A percentile compares a stretch with the other conserved stretches of the same genome.
These are phyloP conservation scores for Pyrus bretschneideri DNA, from an alignment of 306 rosid species.

Conservation along the genomic window DNA sequence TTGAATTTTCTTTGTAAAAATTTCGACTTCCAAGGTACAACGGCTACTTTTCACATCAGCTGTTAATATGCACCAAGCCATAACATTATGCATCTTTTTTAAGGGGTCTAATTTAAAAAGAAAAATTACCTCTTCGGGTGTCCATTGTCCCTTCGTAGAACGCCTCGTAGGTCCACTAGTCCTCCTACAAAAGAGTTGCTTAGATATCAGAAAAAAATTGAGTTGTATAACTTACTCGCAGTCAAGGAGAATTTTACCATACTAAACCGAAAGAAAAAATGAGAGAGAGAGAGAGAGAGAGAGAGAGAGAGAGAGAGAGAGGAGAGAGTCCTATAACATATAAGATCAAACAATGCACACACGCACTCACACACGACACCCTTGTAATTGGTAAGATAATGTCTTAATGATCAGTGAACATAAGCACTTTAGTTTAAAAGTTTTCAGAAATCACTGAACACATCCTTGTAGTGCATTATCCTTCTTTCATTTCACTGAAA, in stretches of 20 bases:
- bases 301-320: not conserved
- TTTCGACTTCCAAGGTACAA: not conserved
- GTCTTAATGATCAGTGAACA: not conserved
- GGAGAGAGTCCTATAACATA: not conserved
- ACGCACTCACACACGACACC: not conserved
- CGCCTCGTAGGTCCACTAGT: conserved; percentile 99
- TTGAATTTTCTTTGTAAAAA: not conserved
- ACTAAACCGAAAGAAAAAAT: not conserved
- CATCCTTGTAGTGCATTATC: not conserved
- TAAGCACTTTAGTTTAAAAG: not conserved
- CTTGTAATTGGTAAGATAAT: not conserved
- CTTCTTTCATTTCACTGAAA: not conserved
- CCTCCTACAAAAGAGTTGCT: conserved; percentile 53
- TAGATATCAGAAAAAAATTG: conserved; percentile 5
- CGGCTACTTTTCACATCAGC: not conserved
- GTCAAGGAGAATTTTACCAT: not conserved
- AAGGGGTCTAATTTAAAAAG: not conserved
- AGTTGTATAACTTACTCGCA: conserved; percentile 3
- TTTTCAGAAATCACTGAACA: not conserved
- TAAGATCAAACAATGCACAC: not conserved
- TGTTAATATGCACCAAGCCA: not conserved
- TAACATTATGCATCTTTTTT: not conserved
- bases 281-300: not conserved
- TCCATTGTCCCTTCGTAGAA: conserved; percentile 99
- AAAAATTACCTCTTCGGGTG: conserved; percentile 69